Base-by-base conservation (phyloP, 306 rosid genomes). In the Cercis canadensis region DNA sequence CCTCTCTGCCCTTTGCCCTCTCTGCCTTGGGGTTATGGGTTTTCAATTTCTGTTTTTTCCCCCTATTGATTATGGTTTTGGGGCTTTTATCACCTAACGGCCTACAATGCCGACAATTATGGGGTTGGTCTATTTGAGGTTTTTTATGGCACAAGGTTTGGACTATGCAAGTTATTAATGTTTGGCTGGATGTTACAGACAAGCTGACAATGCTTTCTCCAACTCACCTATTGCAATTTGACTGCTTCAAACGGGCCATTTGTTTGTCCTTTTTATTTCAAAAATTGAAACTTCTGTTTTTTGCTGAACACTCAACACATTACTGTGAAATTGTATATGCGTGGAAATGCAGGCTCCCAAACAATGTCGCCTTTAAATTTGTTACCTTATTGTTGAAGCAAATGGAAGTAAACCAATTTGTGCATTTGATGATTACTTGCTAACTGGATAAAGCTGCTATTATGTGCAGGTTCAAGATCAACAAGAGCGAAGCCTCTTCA, bases 401-500 rank as follows among this genome's bases (percentile, higher is more conserved):
- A 44, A 44, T 11, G 15, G 50, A 18, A 51, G 56, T 51, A 7
- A 37, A 37, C 43, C 10, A 37, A 37, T 5, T 37, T 37, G 3
- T 37, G 3, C 1, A 37, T 13, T 46, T 32, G 31, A 49, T 44
- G 70, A 58, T 67, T 15, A 11, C 60, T 60, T 73, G 40, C 18
- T 21, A 32, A 49, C 76, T 62, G 33, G 29, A 49, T 50, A 43
- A 51, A 49, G 24, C 65, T 87, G 75, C 33, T 51, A 52, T 1
- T 56, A 43, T 69, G 72, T 59, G 80, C 73, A 92, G 98, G 98
- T 47, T 88, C 97, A 11, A 84, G 85, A 78, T 85, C 97, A 49
- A 67, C 90, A 0, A 82, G 97, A 76, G 93, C 98, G 0, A 93
- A 90, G 86, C 97, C 98, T 41, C 83, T 93, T 14, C 98, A 93